Percentiles rank a stretch among this genome's conserved stretches.
Evolutionary conservation across 148 eudicot species (phyloP).

Genomic region (Spergularia marina): DNA sequence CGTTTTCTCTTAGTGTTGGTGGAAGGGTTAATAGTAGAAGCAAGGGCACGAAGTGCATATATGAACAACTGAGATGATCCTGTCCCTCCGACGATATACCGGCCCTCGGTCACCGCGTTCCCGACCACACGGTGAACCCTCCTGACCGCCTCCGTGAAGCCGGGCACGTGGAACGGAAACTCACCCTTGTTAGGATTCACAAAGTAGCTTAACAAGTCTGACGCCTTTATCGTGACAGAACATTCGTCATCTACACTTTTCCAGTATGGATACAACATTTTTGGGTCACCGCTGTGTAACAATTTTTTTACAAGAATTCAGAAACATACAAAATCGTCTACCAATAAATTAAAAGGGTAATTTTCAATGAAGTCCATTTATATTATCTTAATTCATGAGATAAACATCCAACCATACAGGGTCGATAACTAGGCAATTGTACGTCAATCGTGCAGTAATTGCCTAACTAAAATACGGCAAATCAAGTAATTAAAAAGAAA

Average conservation of each 20-base stretch:
- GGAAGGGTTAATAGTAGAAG: constrained; percentile 11
- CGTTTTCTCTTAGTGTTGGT: constrained; percentile 21
- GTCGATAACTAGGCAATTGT: too few species aligned
- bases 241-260: constrained; percentile 36
- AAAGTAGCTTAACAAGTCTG: constrained; percentile 62
- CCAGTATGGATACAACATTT: constrained; percentile 55
- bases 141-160: constrained; percentile 45
- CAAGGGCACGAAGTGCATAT: constrained; percentile 51
- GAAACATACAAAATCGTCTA: too few species aligned
- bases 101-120: constrained; percentile 44
- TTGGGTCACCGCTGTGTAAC: constrained; percentile 71
- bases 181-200: constrained; percentile 24
- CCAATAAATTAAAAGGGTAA: too few species aligned
- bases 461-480: too few species aligned
- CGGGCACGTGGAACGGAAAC: constrained; percentile 59
- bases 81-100: constrained; percentile 54
- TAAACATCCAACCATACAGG: too few species aligned
- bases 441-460: too few species aligned
- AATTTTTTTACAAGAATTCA: too few species aligned
- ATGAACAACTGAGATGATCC: constrained; percentile 65
- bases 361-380: too few species aligned
- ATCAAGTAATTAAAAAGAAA: neutral
- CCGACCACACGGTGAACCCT: constrained; percentile 46
- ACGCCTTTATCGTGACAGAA: constrained; percentile 39
- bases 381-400: too few species aligned